Evolutionary conservation across 1,284 basidiomycete genomes (phyloP).

Genomic region (Sporisorium scitamineum): DNA sequence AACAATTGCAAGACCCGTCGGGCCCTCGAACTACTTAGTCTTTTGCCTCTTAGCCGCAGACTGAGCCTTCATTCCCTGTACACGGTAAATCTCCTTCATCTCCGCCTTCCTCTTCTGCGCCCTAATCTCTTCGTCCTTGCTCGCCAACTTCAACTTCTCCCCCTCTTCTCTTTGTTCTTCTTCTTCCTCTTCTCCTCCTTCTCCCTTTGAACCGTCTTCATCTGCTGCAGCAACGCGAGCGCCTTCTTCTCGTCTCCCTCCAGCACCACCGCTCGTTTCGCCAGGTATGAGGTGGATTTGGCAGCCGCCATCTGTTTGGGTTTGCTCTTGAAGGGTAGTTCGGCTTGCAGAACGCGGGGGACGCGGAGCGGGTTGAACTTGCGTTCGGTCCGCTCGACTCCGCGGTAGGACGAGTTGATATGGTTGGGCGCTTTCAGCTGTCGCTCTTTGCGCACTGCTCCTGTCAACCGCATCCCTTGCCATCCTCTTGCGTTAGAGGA

Average conservation of each 20-base stretch:
- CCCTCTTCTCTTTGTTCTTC: conserved; percentile 47
- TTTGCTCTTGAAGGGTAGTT: conserved; percentile 91
- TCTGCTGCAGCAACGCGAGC: conserved; percentile 91
- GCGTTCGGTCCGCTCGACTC: conserved; percentile 76
- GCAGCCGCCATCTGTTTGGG: conserved; percentile 80
- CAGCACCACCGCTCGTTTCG: conserved; percentile 81
- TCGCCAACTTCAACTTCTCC: conserved; percentile 37
- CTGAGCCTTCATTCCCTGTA: conserved; percentile 58
- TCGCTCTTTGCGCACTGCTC: conserved; percentile 87
- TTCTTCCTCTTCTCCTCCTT: conserved; percentile 81
- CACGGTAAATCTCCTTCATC: conserved; percentile 61
- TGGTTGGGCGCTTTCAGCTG: conserved; percentile 82
- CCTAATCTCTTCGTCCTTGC: conserved; percentile 44
- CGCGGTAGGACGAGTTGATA: conserved; percentile 88
- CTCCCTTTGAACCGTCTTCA: conserved; percentile 89
- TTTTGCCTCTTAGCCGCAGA: conserved; percentile 59
- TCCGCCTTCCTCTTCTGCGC: conserved; percentile 62
- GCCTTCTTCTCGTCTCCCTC: conserved; percentile 95
- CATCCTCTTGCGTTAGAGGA: conserved; percentile 61
- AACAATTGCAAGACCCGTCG: no score
- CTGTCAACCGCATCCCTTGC: conserved; percentile 91
- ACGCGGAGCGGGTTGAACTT: conserved; percentile 93
- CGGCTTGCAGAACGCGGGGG: conserved; percentile 86
- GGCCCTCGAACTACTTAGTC: conserved; percentile 35
- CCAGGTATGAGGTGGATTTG: conserved; percentile 73